phyloP scores from a whole-genome alignment of 75 land plant genomes.

The Chamaecyparis obtusa region DNA sequence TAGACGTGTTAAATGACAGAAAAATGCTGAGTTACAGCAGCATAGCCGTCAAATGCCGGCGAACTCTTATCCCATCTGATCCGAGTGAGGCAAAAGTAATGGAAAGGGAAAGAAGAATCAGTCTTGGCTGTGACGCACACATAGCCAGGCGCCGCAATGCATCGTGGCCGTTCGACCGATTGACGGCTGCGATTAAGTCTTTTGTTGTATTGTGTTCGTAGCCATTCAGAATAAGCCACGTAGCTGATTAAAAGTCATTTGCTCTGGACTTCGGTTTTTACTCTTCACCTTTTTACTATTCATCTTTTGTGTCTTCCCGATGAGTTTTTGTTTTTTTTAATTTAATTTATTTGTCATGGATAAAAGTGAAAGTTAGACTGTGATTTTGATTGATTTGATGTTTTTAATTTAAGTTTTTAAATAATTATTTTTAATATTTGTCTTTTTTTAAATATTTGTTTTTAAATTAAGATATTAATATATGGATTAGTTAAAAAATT shows the following conservation, averaged over 20 bases:
- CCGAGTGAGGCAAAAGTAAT: neutral
- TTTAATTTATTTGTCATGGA: neutral
- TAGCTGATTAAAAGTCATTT: neutral
- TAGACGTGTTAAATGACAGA: neutral
- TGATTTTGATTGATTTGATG: neutral
- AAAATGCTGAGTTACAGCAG: neutral
- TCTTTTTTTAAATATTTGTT: no score
- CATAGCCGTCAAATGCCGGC: neutral
- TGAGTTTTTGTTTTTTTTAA: neutral
- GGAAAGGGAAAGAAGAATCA: neutral
- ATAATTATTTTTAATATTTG: neutral
- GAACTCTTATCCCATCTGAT: neutral
- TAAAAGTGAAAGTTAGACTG: no score
- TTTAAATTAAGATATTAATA: no score
- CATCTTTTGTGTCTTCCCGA: no score
- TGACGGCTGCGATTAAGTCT: neutral
- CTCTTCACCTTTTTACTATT: no score
- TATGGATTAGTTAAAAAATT: no score
- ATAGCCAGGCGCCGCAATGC: neutral
- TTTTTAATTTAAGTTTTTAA: neutral
- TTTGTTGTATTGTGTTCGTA: neutral
- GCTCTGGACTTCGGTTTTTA: neutral
- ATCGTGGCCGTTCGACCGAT: neutral
- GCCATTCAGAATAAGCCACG: neutral
- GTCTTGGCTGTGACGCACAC: conserved; percentile 6